These are phyloP conservation scores for Trichoderma lentiforme DNA, from an alignment of 2,329 filamentous ascomycete species.

Conservation along the genomic window DNA sequence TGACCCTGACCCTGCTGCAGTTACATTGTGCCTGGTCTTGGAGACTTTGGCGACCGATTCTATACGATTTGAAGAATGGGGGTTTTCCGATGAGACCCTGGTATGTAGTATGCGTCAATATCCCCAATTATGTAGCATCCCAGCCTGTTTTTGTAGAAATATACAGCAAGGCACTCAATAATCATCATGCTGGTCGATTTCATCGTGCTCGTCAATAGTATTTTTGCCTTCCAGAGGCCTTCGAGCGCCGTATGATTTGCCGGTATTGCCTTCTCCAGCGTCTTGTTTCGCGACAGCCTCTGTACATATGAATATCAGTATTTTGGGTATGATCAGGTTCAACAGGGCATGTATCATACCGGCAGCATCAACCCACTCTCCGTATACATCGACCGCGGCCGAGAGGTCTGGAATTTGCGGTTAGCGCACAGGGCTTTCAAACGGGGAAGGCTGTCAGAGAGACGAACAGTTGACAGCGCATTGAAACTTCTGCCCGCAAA, in stretches of 20 bases:
- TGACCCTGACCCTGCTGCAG: slow-evolving; percentile 54
- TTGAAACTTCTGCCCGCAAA: slow-evolving; percentile 92
- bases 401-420: slow-evolving; percentile 64
- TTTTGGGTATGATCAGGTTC: neutral
- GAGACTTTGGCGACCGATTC: slow-evolving; percentile 93
- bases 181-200: slow-evolving; percentile 55
- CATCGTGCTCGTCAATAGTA: slow-evolving; percentile 44
- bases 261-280: slow-evolving; percentile 29
- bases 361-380: slow-evolving; percentile 93
- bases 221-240: slow-evolving; percentile 25
- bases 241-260: slow-evolving; percentile 24
- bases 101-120: slow-evolving; percentile 3
- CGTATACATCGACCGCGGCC: slow-evolving; percentile 90
- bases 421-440: slow-evolving; percentile 21
- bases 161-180: slow-evolving; percentile 39
- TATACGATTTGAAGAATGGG: slow-evolving; percentile 69
- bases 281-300: slow-evolving; percentile 51
- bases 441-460: neutral
- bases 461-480: slow-evolving; percentile 83
- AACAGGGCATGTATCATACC: slow-evolving; percentile 38
- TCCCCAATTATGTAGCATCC: slow-evolving; percentile 3
- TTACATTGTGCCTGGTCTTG: slow-evolving; percentile 90
- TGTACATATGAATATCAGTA: slow-evolving; percentile 27
- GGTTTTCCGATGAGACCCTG: neutral
- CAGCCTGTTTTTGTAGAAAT: neutral